phyloP scores from a whole-genome alignment of 2,329 filamentous ascomycete genomes.

The Pyrenochaeta sp. region DNA sequence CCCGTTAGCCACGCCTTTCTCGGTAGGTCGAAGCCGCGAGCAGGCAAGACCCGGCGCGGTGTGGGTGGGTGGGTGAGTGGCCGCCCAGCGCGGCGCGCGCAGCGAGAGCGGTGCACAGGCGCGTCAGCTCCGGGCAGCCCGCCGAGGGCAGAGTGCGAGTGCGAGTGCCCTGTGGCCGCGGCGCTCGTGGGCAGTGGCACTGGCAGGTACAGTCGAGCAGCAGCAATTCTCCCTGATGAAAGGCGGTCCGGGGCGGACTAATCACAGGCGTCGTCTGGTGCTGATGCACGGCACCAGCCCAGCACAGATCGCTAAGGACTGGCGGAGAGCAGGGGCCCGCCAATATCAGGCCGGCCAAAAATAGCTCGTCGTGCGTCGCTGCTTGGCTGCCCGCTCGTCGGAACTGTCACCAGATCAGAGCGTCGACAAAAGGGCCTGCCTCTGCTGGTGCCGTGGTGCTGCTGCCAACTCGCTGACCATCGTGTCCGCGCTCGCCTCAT shows the following conservation, averaged over 20 bases:
- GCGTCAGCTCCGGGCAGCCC: constrained; percentile 16
- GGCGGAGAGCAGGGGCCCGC: constrained; percentile 23
- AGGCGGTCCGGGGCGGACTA: constrained; percentile 19
- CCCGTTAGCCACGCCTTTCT: constrained; percentile 15
- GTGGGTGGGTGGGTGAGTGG: no score
- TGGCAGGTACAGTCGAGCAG: constrained; percentile 19
- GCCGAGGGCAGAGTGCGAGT: constrained; percentile 4
- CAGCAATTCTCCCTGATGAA: constrained; percentile 26
- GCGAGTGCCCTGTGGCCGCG: not conserved
- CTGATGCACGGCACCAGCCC: constrained; percentile 31
- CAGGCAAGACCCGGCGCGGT: no score
- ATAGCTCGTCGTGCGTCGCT: constrained; percentile 32
- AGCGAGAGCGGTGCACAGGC: constrained; percentile 8
- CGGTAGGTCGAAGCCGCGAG: constrained; percentile 19
- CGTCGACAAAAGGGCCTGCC: constrained; percentile 8
- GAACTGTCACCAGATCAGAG: constrained; percentile 19
- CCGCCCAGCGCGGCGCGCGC: constrained; percentile 5
- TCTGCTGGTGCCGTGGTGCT: no score
- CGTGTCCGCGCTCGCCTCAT: constrained; percentile 8
- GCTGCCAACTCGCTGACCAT: constrained; percentile 6
- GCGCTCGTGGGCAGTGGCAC: constrained; percentile 7
- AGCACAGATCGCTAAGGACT: constrained; percentile 33
- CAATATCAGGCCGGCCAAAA: constrained; percentile 35
- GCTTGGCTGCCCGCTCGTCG: constrained; percentile 11
- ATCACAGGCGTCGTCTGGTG: constrained; percentile 23